These are phyloP conservation scores for Populus deltoides DNA, from an alignment of 345 rosid genomes.

Conservation along the genomic window DNA sequence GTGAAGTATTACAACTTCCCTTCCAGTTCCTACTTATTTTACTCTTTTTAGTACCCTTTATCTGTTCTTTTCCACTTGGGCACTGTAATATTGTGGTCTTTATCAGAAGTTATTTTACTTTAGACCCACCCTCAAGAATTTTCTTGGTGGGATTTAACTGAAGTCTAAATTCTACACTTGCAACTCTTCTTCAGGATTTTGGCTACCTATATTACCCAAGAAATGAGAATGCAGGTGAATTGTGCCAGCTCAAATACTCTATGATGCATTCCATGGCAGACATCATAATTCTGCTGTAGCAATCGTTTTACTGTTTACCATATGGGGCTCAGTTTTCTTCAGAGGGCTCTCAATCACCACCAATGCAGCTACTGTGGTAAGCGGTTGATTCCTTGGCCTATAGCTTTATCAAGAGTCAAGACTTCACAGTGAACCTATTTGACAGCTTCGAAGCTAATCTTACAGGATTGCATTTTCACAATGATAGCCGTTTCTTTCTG, in stretches of 20 bases:
- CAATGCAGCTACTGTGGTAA: conserved; percentile 65
- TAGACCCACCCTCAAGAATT: neutral
- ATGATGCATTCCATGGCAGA: conserved; percentile 68
- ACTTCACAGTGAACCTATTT: neutral
- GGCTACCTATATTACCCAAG: conserved; percentile 42
- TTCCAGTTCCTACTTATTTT: neutral
- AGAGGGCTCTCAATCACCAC: conserved; percentile 66
- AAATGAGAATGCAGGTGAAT: conserved; percentile 57
- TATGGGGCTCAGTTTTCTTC: conserved; percentile 67
- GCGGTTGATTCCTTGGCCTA: neutral
- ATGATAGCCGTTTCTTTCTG: neutral
- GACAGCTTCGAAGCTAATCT: neutral
- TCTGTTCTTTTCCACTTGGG: neutral
- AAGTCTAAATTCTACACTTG: neutral
- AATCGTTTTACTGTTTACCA: conserved; percentile 47
- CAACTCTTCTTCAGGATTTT: conserved; percentile 39
- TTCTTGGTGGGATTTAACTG: neutral
- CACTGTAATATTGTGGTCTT: neutral
- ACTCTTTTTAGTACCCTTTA: neutral
- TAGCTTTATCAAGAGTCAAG: neutral
- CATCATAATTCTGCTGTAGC: conserved; percentile 51
- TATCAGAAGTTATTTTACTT: neutral
- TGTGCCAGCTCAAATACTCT: conserved; percentile 62
- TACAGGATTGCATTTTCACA: too few relatives aligned
- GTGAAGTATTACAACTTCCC: neutral